Evolutionary conservation across 306 rosid genomes (phyloP), one percentile per base, ranked within the genome.

Genomic region (Dicorynia guianensis): DNA sequence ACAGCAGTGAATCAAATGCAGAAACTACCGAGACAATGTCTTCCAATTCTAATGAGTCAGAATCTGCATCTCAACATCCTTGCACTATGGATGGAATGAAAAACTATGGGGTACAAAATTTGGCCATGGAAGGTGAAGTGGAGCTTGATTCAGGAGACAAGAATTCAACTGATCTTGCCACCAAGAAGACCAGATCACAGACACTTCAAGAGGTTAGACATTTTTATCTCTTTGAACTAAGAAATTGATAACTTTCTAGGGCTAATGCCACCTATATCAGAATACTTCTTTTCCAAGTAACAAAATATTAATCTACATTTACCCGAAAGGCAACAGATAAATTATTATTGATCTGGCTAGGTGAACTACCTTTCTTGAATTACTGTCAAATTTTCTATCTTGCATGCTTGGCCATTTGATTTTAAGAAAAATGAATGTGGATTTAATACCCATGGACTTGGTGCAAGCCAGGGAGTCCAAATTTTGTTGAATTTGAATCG

Each of bases 181-280:
- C 46, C 48, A 80, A 62, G 64, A 79, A 54, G 59, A 75, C 33
- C 56, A 20, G 67, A 43, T 67, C 85, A 4, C 64, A 72, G 48
- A 80, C 72, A 12, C 83, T 68, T 43, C 12, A 67, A 78, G 79
- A 89, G 96, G 96, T 88, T 38, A 85, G 67, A 61, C 56, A 44
- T 42, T 67, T 68, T 63, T 17, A 49, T 69, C 81, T 19, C 40
- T 61, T 62, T 58, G 42, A 43, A 55, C 17, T 8, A 15, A 44
- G 1, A 8, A 60, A 49, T 66, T 50, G 12, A 39, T 67, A 7
- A 0, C 1, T 66, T 63, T 52, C 15, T 20, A 43, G 17, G 52
- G 13, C 14, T 9, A 58, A 54, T 68, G 18, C 9, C 30, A 40
- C 36, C 49, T 17, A 25, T 35, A 39, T 7, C 36, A 7, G 34